Conservation (phyloP, 495 filamentous ascomycete species). For the Penicillium longicatenatum region DNA sequence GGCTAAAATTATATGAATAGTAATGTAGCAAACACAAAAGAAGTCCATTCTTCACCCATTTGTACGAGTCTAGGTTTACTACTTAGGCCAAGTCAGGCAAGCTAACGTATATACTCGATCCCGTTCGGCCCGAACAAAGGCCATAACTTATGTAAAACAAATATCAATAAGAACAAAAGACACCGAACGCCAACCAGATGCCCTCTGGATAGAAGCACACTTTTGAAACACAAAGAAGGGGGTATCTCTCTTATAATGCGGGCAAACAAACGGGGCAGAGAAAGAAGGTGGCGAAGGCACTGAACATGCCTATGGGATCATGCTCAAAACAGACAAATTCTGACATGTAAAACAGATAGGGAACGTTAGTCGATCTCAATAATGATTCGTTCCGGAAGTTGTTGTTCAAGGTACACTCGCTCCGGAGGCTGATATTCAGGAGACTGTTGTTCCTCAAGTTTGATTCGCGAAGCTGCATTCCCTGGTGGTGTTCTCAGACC, state of each 20-base stretch:
- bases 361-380: slow-evolving; percentile 36
- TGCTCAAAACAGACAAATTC: background rate
- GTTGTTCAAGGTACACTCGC: background rate
- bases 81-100: too few species aligned
- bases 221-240: background rate
- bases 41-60: background rate
- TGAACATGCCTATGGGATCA: background rate
- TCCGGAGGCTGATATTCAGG: slow-evolving; percentile 6
- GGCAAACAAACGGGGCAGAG: background rate
- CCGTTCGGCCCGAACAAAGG: background rate
- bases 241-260: background rate
- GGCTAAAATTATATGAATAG: too few species aligned
- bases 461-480: slow-evolving; percentile 2
- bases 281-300: too few species aligned
- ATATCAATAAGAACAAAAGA: background rate
- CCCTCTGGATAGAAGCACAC: background rate
- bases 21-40: too few species aligned
- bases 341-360: background rate
- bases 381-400: slow-evolving; percentile 21
- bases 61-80: too few species aligned
- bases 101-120: background rate
- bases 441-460: background rate
- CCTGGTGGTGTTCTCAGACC: background rate
- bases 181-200: background rate
- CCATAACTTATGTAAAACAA: background rate